These are phyloP conservation scores for Angomonas ambiguus DNA, from an alignment of 208 protist genomes.

Conservation along the genomic window DNA sequence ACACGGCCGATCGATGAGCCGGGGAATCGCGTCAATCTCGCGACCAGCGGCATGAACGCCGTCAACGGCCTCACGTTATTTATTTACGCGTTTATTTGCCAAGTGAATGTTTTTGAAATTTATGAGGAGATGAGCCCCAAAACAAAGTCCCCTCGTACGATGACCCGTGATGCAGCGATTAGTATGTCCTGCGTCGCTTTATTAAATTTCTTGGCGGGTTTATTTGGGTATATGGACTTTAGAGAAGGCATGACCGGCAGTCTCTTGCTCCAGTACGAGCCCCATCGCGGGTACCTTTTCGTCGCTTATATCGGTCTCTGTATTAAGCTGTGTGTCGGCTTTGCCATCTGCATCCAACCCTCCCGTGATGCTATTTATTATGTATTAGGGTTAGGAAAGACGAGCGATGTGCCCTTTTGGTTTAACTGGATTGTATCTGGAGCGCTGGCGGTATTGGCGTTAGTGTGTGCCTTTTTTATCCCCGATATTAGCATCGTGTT, in stretches of 20 bases:
- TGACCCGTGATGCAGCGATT: conserved; percentile 47
- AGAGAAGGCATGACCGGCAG: conserved; percentile 37
- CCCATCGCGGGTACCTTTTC: conserved; percentile 32
- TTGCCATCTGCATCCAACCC: conserved; percentile 67
- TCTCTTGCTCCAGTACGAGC: conserved; percentile 54
- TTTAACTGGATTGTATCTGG: conserved; percentile 43
- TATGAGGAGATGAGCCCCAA: conserved; percentile 60
- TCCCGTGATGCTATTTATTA: conserved; percentile 72
- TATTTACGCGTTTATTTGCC: conserved; percentile 77
- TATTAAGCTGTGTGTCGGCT: conserved; percentile 77
- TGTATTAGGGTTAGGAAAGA: conserved; percentile 41
- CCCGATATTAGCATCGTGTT: conserved; percentile 79
- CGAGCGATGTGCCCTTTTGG: conserved; percentile 39
- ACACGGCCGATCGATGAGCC: conserved; percentile 17
- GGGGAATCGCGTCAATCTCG: conserved; percentile 27
- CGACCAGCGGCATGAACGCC: conserved; percentile 31
- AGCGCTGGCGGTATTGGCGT: conserved; percentile 38
- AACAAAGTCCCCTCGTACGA: conserved; percentile 21
- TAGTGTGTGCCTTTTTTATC: conserved; percentile 74
- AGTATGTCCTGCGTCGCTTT: conserved; percentile 49
- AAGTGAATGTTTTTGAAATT: conserved; percentile 76
- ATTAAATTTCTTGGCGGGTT: conserved; percentile 61
- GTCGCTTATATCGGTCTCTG: conserved; percentile 64
- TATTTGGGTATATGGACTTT: conserved; percentile 84
- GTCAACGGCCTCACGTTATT: conserved; percentile 67